phyloP scores from a whole-genome alignment of 192 early-diverging fungal genomes.

The Phlyctochytrium planicorne region DNA sequence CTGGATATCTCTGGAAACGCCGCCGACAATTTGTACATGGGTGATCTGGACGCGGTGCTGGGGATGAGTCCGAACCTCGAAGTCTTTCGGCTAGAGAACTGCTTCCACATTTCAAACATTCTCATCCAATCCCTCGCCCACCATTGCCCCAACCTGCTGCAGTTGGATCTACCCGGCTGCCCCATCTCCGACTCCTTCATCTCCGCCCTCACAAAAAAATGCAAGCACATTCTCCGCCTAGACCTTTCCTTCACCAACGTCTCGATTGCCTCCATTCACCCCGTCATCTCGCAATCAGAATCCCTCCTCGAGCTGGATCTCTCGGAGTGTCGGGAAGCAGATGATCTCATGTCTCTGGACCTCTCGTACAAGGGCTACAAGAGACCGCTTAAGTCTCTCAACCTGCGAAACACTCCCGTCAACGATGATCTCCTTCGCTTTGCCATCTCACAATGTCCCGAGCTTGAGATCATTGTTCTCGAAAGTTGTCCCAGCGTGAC shows the following conservation, averaged over 20 bases:
- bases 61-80: slow-evolving; percentile 32
- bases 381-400: slow-evolving; percentile 43
- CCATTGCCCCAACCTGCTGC: slow-evolving; percentile 39
- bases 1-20: slow-evolving; percentile 47
- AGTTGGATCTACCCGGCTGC: slow-evolving; percentile 53
- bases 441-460: slow-evolving; percentile 37
- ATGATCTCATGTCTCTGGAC: slow-evolving; percentile 20
- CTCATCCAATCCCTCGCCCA: slow-evolving; percentile 41
- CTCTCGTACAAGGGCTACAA: slow-evolving; percentile 18
- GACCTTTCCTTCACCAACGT: slow-evolving; percentile 54
- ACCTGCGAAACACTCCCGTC: slow-evolving; percentile 49
- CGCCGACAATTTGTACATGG: slow-evolving; percentile 56
- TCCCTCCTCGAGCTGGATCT: slow-evolving; percentile 45
- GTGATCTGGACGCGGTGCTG: slow-evolving; percentile 50
- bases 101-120: slow-evolving; percentile 55
- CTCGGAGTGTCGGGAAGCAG: slow-evolving; percentile 41
- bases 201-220: slow-evolving; percentile 41
- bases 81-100: slow-evolving; percentile 47
- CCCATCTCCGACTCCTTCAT: slow-evolving; percentile 54
- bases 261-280: slow-evolving; percentile 39
- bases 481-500: slow-evolving; percentile 47
- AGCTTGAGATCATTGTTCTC: slow-evolving; percentile 44
- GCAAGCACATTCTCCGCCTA: slow-evolving; percentile 33
- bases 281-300: slow-evolving; percentile 37
- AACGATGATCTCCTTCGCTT: slow-evolving; percentile 43